Evolutionary conservation across 768 basidiomycete genomes (phyloP).

Genomic region (Hortiboletus campestris): DNA sequence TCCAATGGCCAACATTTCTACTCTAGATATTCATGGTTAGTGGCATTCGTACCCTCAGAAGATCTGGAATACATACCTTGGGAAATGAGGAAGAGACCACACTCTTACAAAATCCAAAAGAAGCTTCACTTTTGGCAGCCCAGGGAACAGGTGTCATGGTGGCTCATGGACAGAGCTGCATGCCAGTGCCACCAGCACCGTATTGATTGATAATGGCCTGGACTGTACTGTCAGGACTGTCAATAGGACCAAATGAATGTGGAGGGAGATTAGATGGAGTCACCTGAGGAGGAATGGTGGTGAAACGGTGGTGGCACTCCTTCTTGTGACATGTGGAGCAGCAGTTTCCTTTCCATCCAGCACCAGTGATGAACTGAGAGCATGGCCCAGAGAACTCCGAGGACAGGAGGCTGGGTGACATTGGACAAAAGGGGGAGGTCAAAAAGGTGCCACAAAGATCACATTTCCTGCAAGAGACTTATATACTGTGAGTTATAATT

Average conservation of each 20-base stretch:
- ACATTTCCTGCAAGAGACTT: not conserved
- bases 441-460: not conserved
- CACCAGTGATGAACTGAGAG: not conserved
- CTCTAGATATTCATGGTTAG: not conserved
- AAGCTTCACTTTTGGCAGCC: not conserved
- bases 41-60: not conserved
- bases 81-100: not conserved
- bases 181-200: not conserved
- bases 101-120: not conserved
- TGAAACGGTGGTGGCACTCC: not conserved
- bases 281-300: not conserved
- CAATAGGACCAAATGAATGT: not conserved
- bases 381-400: not conserved
- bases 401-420: not conserved
- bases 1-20: not conserved
- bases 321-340: not conserved
- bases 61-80: not conserved
- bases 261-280: not conserved
- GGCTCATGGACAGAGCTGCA: not conserved
- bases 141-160: not conserved
- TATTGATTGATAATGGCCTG: not conserved
- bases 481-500: constrained; percentile 9
- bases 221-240: not conserved
- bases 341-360: not conserved
- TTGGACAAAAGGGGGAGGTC: not conserved